Percentiles rank a stretch among this genome's conserved stretches.
phyloP scores from a whole-genome alignment of 306 rosid genomes.

The Trifolium pratense region DNA sequence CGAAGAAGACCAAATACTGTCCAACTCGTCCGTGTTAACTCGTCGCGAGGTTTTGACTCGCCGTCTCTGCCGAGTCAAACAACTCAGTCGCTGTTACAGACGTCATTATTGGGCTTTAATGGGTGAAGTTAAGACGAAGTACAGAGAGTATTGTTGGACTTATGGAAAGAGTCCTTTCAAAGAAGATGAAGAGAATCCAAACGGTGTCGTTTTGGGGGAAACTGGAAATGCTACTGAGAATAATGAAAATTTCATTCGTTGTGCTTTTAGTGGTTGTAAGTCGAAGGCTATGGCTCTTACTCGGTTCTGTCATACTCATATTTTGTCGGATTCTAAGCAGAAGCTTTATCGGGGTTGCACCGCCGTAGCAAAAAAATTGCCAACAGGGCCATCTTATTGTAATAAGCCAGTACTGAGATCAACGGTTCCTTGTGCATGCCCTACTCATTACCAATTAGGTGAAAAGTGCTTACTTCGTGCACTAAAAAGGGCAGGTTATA shows the following conservation, averaged over 20 bases:
- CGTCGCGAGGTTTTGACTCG: conserved; percentile 45
- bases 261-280: conserved; percentile 49
- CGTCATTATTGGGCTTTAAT: conserved; percentile 69
- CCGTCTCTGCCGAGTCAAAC: conserved; percentile 49
- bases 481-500: conserved; percentile 50
- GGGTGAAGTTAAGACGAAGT: conserved; percentile 59
- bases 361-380: conserved; percentile 48
- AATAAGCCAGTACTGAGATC: conserved; percentile 58
- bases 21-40: conserved; percentile 35
- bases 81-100: conserved; percentile 39
- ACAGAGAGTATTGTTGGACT: conserved; percentile 69
- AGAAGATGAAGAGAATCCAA: conserved; percentile 45
- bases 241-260: conserved; percentile 50
- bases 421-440: conserved; percentile 52
- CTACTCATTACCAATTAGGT: conserved; percentile 47
- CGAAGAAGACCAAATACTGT: conserved; percentile 33
- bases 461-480: conserved; percentile 57
- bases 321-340: conserved; percentile 54
- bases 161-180: conserved; percentile 76
- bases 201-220: conserved; percentile 36
- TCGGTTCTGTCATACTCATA: conserved; percentile 48
- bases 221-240: conserved; percentile 38
- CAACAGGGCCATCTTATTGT: conserved; percentile 54
- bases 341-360: conserved; percentile 44
- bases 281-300: conserved; percentile 57